Conservation (phyloP, 192 early-diverging fungal genomes). For the Cladochytrium replicatum region DNA sequence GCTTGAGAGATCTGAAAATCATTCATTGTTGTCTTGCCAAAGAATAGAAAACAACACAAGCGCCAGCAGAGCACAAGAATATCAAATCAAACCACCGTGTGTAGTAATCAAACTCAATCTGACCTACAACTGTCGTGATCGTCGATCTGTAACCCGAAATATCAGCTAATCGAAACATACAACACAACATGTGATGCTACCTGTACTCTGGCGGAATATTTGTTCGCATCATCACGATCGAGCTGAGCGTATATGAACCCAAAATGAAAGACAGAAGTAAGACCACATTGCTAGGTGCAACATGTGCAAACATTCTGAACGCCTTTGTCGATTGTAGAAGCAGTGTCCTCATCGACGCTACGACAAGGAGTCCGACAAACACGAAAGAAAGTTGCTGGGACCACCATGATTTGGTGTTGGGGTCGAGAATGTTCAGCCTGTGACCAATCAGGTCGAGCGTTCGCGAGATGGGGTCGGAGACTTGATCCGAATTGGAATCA, state of each 20-base stretch:
- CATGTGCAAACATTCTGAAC: slow-evolving; percentile 9
- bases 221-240: slow-evolving; percentile 86
- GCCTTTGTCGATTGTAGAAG: slow-evolving; percentile 72
- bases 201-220: slow-evolving; percentile 75
- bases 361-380: slow-evolving; percentile 83
- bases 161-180: background rate
- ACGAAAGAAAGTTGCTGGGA: slow-evolving; percentile 88
- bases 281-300: slow-evolving; percentile 41
- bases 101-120: slow-evolving; percentile 84
- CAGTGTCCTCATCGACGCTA: slow-evolving; percentile 79
- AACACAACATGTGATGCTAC: slow-evolving; percentile 8
- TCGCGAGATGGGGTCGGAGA: slow-evolving; percentile 74
- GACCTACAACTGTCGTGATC: slow-evolving; percentile 67
- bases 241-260: slow-evolving; percentile 87
- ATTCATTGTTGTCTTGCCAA: too few relatives aligned
- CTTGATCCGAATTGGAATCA: slow-evolving; percentile 57
- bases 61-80: slow-evolving; percentile 70
- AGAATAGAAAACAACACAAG: slow-evolving; percentile 56
- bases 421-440: slow-evolving; percentile 36
- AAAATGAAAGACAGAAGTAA: slow-evolving; percentile 78
- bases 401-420: slow-evolving; percentile 48
- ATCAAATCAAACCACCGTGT: slow-evolving; percentile 91
- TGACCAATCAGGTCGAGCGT: slow-evolving; percentile 61
- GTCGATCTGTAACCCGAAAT: slow-evolving; percentile 49
- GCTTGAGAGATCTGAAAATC: too few relatives aligned